These are phyloP conservation scores for Mrakia frigida DNA, from an alignment of 768 basidiomycete species.

Conservation along the genomic window DNA sequence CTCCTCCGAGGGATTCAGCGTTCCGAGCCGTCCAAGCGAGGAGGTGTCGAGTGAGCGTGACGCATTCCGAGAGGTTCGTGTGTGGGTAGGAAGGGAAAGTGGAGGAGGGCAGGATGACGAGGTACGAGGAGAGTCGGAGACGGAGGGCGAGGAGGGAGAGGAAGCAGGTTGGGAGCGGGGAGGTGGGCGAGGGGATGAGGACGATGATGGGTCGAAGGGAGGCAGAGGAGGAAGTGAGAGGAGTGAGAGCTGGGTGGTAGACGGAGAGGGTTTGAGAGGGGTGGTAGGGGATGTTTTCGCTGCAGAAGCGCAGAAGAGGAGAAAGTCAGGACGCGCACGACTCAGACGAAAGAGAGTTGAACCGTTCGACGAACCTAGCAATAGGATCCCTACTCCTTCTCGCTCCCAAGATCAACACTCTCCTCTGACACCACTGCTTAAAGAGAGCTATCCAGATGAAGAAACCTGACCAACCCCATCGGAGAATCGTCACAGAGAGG, in stretches of 20 bases:
- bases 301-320: background rate
- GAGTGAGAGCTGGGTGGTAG: slow-evolving; percentile 7
- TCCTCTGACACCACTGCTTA: slow-evolving; percentile 10
- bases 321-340: background rate
- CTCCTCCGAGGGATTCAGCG: background rate
- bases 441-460: background rate
- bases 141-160: slow-evolving; percentile 19
- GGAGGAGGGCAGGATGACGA: slow-evolving; percentile 19
- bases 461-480: slow-evolving; percentile 11
- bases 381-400: slow-evolving; percentile 21
- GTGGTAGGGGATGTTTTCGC: slow-evolving; percentile 16
- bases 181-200: slow-evolving; percentile 16
- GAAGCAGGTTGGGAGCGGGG: slow-evolving; percentile 3
- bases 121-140: slow-evolving; percentile 4
- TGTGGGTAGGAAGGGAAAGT: slow-evolving; percentile 8
- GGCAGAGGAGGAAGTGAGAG: too few relatives aligned
- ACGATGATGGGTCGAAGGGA: slow-evolving; percentile 12
- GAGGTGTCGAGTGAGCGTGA: background rate
- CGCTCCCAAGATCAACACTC: slow-evolving; percentile 6
- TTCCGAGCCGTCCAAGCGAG: slow-evolving; percentile 12
- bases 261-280: background rate
- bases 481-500: slow-evolving; percentile 1
- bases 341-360: background rate
- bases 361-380: background rate
- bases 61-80: slow-evolving; percentile 9